Evolutionary conservation across 108 stramenopile genomes (phyloP).

Genomic region (Thalassiosira profunda): DNA sequence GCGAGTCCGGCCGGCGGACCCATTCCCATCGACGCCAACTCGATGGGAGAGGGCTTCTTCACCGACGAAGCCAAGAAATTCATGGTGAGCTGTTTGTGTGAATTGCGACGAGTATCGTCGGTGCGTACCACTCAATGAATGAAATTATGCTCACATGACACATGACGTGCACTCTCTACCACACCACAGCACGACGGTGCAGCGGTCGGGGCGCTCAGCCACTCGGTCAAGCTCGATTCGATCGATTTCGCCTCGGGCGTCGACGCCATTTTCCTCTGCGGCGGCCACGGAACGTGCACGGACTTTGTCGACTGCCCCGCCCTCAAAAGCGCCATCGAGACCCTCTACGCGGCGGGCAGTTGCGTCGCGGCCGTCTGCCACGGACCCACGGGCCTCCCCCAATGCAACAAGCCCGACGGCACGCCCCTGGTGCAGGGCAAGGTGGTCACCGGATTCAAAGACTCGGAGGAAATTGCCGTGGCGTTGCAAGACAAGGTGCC

Average conservation of each 20-base stretch:
- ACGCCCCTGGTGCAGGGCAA: slow-evolving; percentile 68
- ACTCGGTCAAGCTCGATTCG: slow-evolving; percentile 54
- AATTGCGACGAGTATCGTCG: no score
- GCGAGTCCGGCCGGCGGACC: slow-evolving; percentile 68
- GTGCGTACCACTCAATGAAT: no score
- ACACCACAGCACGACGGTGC: slow-evolving; percentile 58
- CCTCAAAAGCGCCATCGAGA: slow-evolving; percentile 69
- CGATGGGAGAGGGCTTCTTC: slow-evolving; percentile 56
- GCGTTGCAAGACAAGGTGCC: slow-evolving; percentile 60
- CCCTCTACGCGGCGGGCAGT: slow-evolving; percentile 60
- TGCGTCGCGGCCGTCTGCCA: slow-evolving; percentile 81
- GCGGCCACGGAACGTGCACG: slow-evolving; percentile 77
- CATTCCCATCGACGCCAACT: slow-evolving; percentile 69
- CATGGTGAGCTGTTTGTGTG: slow-evolving; percentile 35
- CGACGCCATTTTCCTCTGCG: slow-evolving; percentile 71
- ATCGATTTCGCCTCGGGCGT: slow-evolving; percentile 50
- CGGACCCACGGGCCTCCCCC: slow-evolving; percentile 70
- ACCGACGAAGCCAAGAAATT: slow-evolving; percentile 71
- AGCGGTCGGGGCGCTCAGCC: slow-evolving; percentile 59
- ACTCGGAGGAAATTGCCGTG: slow-evolving; percentile 80
- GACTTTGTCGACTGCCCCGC: slow-evolving; percentile 63
- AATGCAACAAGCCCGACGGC: slow-evolving; percentile 67
- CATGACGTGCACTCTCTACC: no score
- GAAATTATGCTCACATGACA: no score
- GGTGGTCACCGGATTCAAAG: slow-evolving; percentile 76